These are phyloP conservation scores for Rosa lucieae DNA, from an alignment of 306 rosid species.

Conservation along the genomic window DNA sequence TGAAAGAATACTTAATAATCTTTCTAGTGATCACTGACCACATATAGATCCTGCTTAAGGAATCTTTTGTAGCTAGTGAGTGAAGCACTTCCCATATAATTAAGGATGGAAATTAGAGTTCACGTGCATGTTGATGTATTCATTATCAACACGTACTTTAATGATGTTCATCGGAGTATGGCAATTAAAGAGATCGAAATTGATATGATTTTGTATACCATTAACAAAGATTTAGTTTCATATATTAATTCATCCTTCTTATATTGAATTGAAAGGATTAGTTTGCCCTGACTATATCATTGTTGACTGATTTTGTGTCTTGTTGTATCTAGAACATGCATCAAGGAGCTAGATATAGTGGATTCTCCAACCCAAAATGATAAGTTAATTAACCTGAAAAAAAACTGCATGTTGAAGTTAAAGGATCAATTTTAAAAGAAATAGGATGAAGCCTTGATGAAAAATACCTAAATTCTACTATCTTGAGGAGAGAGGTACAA, in stretches of 20 bases:
- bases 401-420: not conserved
- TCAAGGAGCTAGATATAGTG: not conserved
- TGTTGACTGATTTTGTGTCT: not conserved
- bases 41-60: constrained; percentile 4
- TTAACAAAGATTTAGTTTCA: not conserved
- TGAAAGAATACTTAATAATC: not conserved
- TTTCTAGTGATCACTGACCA: not conserved
- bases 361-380: not conserved
- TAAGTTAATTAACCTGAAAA: not conserved
- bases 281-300: not conserved
- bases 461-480: not conserved
- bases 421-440: not conserved
- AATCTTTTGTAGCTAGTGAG: not conserved
- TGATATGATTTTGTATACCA: not conserved
- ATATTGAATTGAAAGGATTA: not conserved
- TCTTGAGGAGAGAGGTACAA: constrained; percentile 8
- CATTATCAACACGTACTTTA: not conserved
- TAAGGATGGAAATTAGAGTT: not conserved
- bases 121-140: constrained; percentile 14
- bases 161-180: not conserved
- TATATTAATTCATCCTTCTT: not conserved
- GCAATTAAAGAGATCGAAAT: not conserved
- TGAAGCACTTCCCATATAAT: not conserved
- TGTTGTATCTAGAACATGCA: not conserved
- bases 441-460: not conserved